Conservation (phyloP, 371 early-diverging fungal genomes). For the Circinella umbellata region DNA sequence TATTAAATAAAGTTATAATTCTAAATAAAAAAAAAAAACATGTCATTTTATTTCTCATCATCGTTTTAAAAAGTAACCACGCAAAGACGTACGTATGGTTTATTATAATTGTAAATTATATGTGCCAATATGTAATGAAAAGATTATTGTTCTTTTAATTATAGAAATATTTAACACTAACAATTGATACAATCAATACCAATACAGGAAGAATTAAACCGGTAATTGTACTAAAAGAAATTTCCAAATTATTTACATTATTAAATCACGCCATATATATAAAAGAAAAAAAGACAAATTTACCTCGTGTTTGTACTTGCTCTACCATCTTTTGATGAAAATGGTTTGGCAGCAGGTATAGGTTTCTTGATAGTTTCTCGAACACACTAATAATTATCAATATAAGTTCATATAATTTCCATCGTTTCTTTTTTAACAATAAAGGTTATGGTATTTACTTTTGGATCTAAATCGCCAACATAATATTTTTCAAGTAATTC, state of each 20-base stretch:
- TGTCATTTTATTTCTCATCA: too few relatives aligned
- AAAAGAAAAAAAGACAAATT: not conserved
- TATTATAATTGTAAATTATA: too few relatives aligned
- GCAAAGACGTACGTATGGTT: too few relatives aligned
- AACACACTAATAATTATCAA: not conserved
- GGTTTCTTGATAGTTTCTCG: not conserved
- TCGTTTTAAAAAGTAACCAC: too few relatives aligned
- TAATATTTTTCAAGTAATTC: constrained; percentile 72
- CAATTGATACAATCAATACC: not conserved
- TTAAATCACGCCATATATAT: too few relatives aligned
- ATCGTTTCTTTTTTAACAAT: not conserved
- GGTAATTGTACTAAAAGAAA: not conserved
- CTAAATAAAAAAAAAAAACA: too few relatives aligned
- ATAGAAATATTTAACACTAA: not conserved
- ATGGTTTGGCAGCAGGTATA: not conserved
- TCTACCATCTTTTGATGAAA: not conserved
- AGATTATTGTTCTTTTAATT: too few relatives aligned
- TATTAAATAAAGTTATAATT: too few relatives aligned
- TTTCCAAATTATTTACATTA: too few relatives aligned
- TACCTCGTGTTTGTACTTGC: constrained; percentile 1
- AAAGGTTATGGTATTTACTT: constrained; percentile 34
- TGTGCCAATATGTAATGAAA: too few relatives aligned
- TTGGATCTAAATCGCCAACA: constrained; percentile 75
- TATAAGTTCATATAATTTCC: not conserved
- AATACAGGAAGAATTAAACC: not conserved